These are phyloP conservation scores for Periconia sp. DNA, from an alignment of 2,329 filamentous ascomycete species.

Conservation along the genomic window DNA sequence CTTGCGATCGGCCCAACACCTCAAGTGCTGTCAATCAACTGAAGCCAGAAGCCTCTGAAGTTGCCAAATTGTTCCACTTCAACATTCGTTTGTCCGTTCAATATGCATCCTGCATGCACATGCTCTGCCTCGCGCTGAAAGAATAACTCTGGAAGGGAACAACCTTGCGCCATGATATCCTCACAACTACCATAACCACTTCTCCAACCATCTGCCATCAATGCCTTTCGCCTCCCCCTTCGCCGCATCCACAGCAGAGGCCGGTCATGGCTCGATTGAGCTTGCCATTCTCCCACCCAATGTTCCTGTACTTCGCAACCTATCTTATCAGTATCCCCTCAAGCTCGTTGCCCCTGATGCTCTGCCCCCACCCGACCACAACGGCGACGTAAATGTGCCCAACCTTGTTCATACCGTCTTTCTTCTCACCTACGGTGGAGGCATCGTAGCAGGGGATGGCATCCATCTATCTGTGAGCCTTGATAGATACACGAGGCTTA, in stretches of 20 bases:
- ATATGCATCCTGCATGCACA: too few relatives aligned
- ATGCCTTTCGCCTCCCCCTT: constrained; percentile 66
- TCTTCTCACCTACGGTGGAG: constrained; percentile 90
- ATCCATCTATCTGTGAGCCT: constrained; percentile 74
- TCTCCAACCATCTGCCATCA: constrained; percentile 1
- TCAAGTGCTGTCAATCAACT: too few relatives aligned
- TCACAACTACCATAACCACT: neutral
- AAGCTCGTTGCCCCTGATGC: constrained; percentile 86
- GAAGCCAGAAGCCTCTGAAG: too few relatives aligned
- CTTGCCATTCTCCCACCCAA: constrained; percentile 71
- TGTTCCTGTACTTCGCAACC: constrained; percentile 69
- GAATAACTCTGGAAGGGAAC: neutral
- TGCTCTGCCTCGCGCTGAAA: neutral
- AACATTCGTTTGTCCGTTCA: too few relatives aligned
- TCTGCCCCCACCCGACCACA: constrained; percentile 55
- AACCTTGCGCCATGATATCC: neutral
- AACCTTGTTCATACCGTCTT: constrained; percentile 74
- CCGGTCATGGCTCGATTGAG: constrained; percentile 78
- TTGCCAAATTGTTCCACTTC: too few relatives aligned
- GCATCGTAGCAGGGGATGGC: constrained; percentile 83
- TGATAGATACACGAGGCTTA: constrained; percentile 64
- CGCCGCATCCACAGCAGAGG: constrained; percentile 68
- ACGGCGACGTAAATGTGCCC: constrained; percentile 22
- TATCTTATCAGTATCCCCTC: constrained; percentile 90
- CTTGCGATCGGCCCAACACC: too few relatives aligned